These are phyloP conservation scores for Periconia digitata DNA, from an alignment of 2,329 filamentous ascomycete species.

Conservation along the genomic window DNA sequence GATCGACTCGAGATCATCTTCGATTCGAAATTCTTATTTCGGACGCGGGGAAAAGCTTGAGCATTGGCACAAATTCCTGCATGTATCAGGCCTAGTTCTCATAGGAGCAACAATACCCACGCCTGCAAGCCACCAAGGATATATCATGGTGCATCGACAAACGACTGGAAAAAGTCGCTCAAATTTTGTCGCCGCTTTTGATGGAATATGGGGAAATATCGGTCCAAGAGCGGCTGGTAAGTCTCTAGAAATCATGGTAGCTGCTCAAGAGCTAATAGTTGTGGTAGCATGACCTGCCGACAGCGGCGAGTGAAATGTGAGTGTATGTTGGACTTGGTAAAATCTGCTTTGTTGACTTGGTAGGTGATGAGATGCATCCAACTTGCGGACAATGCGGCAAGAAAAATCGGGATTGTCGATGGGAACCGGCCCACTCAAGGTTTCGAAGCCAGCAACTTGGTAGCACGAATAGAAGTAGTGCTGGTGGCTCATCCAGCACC, in stretches of 20 bases:
- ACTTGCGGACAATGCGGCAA: slow-evolving; percentile 35
- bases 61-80: background rate
- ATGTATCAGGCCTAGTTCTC: background rate
- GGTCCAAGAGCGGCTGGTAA: slow-evolving; percentile 36
- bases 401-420: slow-evolving; percentile 33
- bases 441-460: slow-evolving; percentile 30
- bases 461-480: background rate
- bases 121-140: background rate
- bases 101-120: background rate
- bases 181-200: background rate
- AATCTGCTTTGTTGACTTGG: slow-evolving; percentile 2
- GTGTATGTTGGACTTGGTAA: background rate
- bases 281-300: slow-evolving; percentile 30
- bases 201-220: slow-evolving; percentile 30
- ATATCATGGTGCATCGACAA: background rate
- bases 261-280: slow-evolving; percentile 5
- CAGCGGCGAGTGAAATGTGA: slow-evolving; percentile 36
- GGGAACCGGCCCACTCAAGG: slow-evolving; percentile 28
- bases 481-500: slow-evolving; percentile 16
- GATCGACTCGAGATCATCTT: background rate
- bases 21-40: background rate
- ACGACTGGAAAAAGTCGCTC: background rate
- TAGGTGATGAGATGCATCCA: slow-evolving; percentile 33
- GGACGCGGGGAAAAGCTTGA: background rate
- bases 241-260: slow-evolving; percentile 6